Evolutionary conservation across 257 asterid genomes (phyloP), one percentile per base, ranked within the genome.

Genomic region (Cynanchum wilfordii): DNA sequence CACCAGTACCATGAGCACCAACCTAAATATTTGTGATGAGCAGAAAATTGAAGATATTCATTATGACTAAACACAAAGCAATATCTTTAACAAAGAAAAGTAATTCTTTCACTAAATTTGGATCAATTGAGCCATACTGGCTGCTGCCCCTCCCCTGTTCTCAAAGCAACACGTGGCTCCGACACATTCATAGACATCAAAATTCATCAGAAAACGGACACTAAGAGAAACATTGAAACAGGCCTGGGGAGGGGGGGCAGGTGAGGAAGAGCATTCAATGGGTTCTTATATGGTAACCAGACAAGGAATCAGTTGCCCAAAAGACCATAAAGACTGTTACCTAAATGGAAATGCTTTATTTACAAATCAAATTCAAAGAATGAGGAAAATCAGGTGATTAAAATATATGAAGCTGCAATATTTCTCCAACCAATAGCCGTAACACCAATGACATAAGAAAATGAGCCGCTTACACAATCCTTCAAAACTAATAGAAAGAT

Each of bases 1-100:
- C 97, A 72, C 99, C 99, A 49, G 99, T 92, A 52, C 99, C 99
- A 79, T 95, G 99, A 1, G 97, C 99, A 69, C 98, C 98, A 76
- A 95, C 97, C 99, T 95, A 82, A 75, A 73, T 40, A 69, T 73
- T 72, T 70, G 70, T 54, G 29, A 69, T 36, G 25, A 75, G 67
- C 60, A 52, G 70, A 72, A 68, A 49, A 15, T 58, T 51, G 55
- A 30, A 42, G 30, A 22, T 5, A 50, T 69, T 12, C 45, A 42
- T 54, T 24, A 67, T 27, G 16, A 51, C 66, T 38, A 54, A 33
- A 47, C 45, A 57, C 24, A 10, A 2, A 63, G 45, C 12, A 2
- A 29, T 30, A 38, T 57, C 60, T 54, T 50, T 50, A 17, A 69
- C 10, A 27, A 17, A 40, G 11, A 16, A 29, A 51, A 7, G 27